phyloP scores from a whole-genome alignment of 2,329 filamentous ascomycete species.

The Diaporthe sp. region DNA sequence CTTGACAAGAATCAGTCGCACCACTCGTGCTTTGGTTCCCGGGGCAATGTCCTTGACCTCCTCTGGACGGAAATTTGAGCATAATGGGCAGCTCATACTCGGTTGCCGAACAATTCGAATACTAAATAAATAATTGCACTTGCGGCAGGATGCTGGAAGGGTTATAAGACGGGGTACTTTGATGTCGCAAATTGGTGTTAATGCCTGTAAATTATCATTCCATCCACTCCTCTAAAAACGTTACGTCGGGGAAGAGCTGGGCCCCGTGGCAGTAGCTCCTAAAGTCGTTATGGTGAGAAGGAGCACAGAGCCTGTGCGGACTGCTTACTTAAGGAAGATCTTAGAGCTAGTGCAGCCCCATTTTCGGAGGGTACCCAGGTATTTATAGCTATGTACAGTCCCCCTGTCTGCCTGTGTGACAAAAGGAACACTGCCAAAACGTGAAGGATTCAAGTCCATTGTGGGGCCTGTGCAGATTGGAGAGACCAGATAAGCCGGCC shows the following conservation, averaged over 20 bases:
- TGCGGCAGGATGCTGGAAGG: background rate
- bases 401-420: background rate
- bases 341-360: background rate
- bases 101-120: background rate
- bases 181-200: background rate
- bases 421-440: background rate
- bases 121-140: background rate
- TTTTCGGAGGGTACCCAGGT: background rate
- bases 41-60: constrained; percentile 14
- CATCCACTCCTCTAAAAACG: background rate
- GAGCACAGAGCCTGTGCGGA: background rate
- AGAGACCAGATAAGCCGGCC: background rate
- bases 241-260: background rate
- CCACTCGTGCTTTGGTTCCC: constrained; percentile 17
- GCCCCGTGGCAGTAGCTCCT: background rate
- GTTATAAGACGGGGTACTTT: background rate
- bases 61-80: constrained; percentile 15
- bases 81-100: constrained; percentile 20
- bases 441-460: background rate
- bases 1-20: background rate
- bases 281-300: background rate
- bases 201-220: background rate
- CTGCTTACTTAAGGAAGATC: background rate
- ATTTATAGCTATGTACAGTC: background rate
- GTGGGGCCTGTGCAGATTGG: background rate